Evolutionary conservation across 108 stramenopile genomes (phyloP), one percentile per base, ranked within the genome.

Genomic region (Pseudonitzschia pungens): DNA sequence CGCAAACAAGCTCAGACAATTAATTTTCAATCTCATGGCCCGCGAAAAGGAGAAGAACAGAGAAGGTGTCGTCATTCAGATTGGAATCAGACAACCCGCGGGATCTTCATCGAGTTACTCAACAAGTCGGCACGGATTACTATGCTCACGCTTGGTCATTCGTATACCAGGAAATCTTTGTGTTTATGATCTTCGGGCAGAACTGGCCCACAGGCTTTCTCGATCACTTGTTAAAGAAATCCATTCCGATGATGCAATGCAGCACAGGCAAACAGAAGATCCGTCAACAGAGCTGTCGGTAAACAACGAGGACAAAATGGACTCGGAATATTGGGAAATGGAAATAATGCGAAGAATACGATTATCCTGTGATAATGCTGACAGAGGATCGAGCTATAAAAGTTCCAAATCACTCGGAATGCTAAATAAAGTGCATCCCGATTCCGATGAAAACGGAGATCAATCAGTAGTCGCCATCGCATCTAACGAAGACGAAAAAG

Each of bases 131-230:
- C 29, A 40, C 7, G 60, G 29, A 33, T 65, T 75, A 50, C 52
- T 28, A 33, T 50, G 56, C 36, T 85, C 90, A 1, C 26, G 54
- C 22, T 63, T 90, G 22, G 80, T 86, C 21, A 68, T 87, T 11
- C 80, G 93, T 51, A 72, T 90, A n/a, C 72, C 89, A 24, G 31
- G 83, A 26, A 83, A 72, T 9, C 63, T 89, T 67, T 90, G 88
- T 31, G 86, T 94, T 21, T 82, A 70, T 54, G 74, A 68, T 8
- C 73, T 94, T 29, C 87, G 93, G 42, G 70, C 82, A 66, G 45
- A 70, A 29, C 56, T 94, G 41, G 83, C 81, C 10, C 54, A 64
- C 28, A 73, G 80, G 43, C 59, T 92, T 10, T 62, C 71, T 33
- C 63, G 82, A 33, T 31, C 60, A 20, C 60, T 62, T 6, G 7